Evolutionary conservation across 1,284 basidiomycete genomes (phyloP).

Genomic region (Rhodotorula sp.): DNA sequence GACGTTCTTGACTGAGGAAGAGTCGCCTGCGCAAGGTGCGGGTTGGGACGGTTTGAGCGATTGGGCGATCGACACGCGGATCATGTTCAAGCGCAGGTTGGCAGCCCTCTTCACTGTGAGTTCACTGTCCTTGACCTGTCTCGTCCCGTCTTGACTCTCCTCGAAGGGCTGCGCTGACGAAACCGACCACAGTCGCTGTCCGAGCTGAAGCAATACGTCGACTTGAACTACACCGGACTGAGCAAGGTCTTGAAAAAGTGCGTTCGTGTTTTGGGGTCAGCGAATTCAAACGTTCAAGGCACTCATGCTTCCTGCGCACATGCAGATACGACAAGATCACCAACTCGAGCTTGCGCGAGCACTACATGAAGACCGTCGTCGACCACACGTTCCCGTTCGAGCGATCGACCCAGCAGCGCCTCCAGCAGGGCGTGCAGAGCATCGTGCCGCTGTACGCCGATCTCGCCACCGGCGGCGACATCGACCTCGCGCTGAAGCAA

Average conservation of each 20-base stretch:
- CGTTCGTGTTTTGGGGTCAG: conserved; percentile 40
- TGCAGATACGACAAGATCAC: conserved; percentile 93
- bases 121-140: conserved; percentile 2
- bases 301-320: neutral
- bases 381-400: conserved; percentile 69
- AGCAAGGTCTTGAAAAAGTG: conserved; percentile 96
- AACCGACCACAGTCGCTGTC: conserved; percentile 55
- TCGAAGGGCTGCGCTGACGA: neutral
- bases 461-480: conserved; percentile 78
- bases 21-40: conserved; percentile 47
- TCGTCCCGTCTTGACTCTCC: too few species aligned
- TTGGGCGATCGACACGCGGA: conserved; percentile 82
- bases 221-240: conserved; percentile 88
- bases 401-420: conserved; percentile 61
- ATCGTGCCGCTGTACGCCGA: conserved; percentile 79
- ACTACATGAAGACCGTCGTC: conserved; percentile 76
- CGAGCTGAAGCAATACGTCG: conserved; percentile 87
- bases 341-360: conserved; percentile 77
- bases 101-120: conserved; percentile 74
- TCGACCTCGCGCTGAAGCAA: conserved; percentile 70
- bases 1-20: conserved; percentile 54
- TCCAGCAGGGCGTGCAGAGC: conserved; percentile 63
- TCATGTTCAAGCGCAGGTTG: conserved; percentile 88
- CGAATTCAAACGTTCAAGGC: neutral
- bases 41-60: conserved; percentile 71